Evolutionary conservation across 306 rosid species (phyloP).

Genomic region (Cotoneaster glaucophyllus): DNA sequence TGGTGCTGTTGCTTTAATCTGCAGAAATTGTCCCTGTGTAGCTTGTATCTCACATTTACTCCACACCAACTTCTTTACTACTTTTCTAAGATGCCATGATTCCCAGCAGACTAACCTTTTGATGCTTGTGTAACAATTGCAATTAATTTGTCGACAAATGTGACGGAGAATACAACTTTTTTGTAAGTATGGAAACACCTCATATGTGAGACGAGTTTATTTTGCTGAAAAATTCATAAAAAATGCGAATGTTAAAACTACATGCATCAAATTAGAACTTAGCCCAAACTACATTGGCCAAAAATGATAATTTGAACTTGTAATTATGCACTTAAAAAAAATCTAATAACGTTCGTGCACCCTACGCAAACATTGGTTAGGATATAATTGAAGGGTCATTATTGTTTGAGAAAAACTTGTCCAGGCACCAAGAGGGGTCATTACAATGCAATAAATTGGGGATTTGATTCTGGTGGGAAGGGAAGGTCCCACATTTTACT

Average conservation of each 20-base stretch:
- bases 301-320: not conserved
- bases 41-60: conserved; percentile 7
- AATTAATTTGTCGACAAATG: not conserved
- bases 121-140: not conserved
- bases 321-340: not conserved
- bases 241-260: not conserved
- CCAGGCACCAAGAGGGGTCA: not conserved
- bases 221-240: not conserved
- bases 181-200: not conserved
- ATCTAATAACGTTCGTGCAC: not conserved
- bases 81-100: not conserved
- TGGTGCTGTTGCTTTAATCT: not conserved
- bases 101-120: not conserved
- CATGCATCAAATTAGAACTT: not conserved
- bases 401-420: not conserved
- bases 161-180: not conserved
- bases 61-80: not conserved
- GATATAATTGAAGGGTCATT: not conserved
- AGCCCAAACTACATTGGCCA: not conserved
- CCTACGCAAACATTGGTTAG: not conserved
- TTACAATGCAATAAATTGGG: not conserved
- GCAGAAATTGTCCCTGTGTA: not conserved
- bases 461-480: conserved; percentile 3
- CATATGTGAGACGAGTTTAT: not conserved
- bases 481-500: conserved; percentile 3